phyloP scores from a whole-genome alignment of 306 rosid genomes.

The Mucuna pruriens region DNA sequence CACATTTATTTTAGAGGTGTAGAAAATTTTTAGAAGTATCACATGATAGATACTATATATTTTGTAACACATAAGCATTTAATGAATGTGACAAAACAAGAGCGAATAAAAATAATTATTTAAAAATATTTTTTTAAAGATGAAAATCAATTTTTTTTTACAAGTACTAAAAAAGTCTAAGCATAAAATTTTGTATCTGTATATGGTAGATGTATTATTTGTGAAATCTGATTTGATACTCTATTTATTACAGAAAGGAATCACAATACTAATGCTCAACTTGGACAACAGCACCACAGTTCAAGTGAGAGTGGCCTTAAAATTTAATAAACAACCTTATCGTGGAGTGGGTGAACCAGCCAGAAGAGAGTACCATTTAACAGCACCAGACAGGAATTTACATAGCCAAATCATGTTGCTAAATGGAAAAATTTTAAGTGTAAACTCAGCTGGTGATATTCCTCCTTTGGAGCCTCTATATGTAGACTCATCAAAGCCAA shows the following conservation, averaged over 20 bases:
- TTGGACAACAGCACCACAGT: constrained; percentile 59
- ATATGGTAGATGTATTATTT: neutral
- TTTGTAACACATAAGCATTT: too few relatives aligned
- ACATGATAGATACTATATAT: too few relatives aligned
- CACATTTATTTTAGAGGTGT: too few relatives aligned
- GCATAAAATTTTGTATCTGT: constrained; percentile 15
- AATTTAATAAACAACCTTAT: constrained; percentile 33
- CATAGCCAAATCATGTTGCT: constrained; percentile 82
- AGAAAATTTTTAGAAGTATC: too few relatives aligned
- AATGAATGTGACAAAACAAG: too few relatives aligned
- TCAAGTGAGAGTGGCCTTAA: constrained; percentile 44
- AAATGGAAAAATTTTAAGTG: constrained; percentile 67
- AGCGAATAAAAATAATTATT: too few relatives aligned
- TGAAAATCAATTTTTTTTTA: too few relatives aligned
- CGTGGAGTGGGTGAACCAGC: constrained; percentile 16
- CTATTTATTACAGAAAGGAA: constrained; percentile 67
- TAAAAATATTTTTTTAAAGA: too few relatives aligned
- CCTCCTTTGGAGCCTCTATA: constrained; percentile 70
- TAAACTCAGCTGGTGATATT: constrained; percentile 72
- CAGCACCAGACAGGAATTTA: constrained; percentile 64
- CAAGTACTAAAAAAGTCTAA: too few relatives aligned
- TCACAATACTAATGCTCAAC: constrained; percentile 77
- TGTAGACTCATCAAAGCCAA: constrained; percentile 64
- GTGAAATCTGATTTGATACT: constrained; percentile 31
- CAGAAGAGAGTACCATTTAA: constrained; percentile 86